Evolutionary conservation across 495 filamentous ascomycete genomes (phyloP).

Genomic region (Xylaria venustula): DNA sequence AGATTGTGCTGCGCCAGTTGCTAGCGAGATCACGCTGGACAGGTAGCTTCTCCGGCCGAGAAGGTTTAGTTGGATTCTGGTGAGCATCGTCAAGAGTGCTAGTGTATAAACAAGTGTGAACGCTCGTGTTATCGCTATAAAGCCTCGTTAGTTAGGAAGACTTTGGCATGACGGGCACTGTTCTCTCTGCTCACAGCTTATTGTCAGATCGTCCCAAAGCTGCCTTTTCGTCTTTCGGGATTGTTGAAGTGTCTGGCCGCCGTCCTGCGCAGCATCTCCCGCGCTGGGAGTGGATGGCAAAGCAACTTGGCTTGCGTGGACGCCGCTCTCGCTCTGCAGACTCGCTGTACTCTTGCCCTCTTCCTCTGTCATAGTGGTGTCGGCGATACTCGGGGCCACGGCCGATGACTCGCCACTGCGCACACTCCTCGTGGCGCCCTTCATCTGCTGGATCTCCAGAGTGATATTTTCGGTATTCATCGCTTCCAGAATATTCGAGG

Average conservation of each 20-base stretch:
- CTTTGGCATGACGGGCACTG: neutral
- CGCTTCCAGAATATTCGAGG: conserved; percentile 81
- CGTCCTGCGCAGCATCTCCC: conserved; percentile 39
- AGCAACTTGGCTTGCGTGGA: conserved; percentile 74
- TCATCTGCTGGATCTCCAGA: conserved; percentile 90
- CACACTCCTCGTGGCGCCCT: conserved; percentile 69
- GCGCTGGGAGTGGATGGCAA: conserved; percentile 37
- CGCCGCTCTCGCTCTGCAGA: conserved; percentile 73
- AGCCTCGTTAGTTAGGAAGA: conserved; percentile 23
- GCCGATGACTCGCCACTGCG: conserved; percentile 60
- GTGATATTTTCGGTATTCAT: conserved; percentile 88
- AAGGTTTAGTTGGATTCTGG: conserved; percentile 94
- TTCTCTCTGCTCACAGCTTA: conserved; percentile 84
- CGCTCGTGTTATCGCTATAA: conserved; percentile 80
- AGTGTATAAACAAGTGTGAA: conserved; percentile 92
- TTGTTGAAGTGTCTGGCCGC: conserved; percentile 37
- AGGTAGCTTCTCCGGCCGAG: conserved; percentile 93
- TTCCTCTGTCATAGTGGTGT: conserved; percentile 61
- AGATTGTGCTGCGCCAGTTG: conserved; percentile 60
- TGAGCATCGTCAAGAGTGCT: conserved; percentile 85
- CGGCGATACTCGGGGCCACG: conserved; percentile 68
- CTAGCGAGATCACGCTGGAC: conserved; percentile 86
- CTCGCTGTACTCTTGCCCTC: conserved; percentile 75
- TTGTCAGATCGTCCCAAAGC: conserved; percentile 97
- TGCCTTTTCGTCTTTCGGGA: conserved; percentile 82